A percentile compares a stretch with the other conserved stretches of the same genome.
phyloP scores from a whole-genome alignment of 139 green algal species.

The Pleodorina starrii region DNA sequence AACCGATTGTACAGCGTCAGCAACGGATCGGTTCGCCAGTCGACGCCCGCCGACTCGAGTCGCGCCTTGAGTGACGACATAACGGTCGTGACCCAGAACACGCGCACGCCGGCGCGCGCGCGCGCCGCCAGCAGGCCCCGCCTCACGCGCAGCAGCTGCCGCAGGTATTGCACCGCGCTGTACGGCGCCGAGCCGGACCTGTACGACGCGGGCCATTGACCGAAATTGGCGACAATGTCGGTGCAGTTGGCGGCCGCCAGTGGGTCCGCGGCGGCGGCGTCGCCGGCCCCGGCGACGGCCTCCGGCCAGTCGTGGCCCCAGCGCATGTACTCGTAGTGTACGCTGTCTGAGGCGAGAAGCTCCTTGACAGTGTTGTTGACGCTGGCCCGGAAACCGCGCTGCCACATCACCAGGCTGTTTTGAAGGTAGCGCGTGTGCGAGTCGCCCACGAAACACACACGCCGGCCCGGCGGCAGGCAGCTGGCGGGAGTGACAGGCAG shows the following conservation, averaged over 20 bases:
- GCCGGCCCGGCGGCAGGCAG: conserved; percentile 28
- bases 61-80: conserved; percentile 16
- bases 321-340: neutral
- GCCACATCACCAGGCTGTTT: conserved; percentile 38
- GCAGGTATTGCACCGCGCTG: neutral
- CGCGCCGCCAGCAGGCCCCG: neutral
- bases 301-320: conserved; percentile 40
- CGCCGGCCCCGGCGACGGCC: neutral
- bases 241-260: conserved; percentile 18
- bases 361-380: conserved; percentile 40
- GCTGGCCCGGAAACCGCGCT: neutral
- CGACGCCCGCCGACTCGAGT: conserved; percentile 10
- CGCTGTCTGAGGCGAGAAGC: neutral
- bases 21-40: conserved; percentile 40
- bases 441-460: conserved; percentile 40
- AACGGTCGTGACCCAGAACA: conserved; percentile 30
- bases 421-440: conserved; percentile 30
- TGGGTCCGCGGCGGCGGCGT: neutral
- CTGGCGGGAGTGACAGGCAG: neutral
- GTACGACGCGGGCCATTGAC: conserved; percentile 48
- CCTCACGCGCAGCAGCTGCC: conserved; percentile 3
- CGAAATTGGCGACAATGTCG: conserved; percentile 36
- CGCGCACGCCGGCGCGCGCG: neutral
- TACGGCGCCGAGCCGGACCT: conserved; percentile 6
- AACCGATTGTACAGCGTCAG: conserved; percentile 32